Evolutionary conservation across 2,329 filamentous ascomycete species (phyloP).

Genomic region (Periconia digitata): DNA sequence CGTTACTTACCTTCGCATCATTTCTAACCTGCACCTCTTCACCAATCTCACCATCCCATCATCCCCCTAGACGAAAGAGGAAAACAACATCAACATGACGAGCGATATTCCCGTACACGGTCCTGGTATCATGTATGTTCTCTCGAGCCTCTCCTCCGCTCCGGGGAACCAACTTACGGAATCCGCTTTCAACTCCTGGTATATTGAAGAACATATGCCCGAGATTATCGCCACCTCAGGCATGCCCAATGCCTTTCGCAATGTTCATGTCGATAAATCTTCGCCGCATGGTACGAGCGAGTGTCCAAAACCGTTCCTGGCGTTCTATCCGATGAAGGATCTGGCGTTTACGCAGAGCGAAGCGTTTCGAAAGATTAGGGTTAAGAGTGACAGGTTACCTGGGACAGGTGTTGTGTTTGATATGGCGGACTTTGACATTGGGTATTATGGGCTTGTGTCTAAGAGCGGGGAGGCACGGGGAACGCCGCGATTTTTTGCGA

Average conservation of each 20-base stretch:
- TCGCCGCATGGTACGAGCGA: conserved; percentile 9
- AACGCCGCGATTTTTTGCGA: conserved; percentile 10
- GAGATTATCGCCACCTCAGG: conserved; percentile 40
- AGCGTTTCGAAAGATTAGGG: conserved; percentile 38
- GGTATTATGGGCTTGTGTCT: conserved; percentile 20
- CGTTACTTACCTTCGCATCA: too few relatives aligned
- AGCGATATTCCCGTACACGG: too few relatives aligned
- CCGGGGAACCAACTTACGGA: conserved; percentile 31
- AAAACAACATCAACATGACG: too few relatives aligned
- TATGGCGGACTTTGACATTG: conserved; percentile 33
- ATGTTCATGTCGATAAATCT: conserved; percentile 26
- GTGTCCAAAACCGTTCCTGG: conserved; percentile 37
- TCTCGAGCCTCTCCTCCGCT: conserved; percentile 25
- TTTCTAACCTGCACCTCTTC: too few relatives aligned
- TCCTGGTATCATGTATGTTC: conserved; percentile 36
- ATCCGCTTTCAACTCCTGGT: conserved; percentile 40
- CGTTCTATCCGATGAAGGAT: conserved; percentile 42
- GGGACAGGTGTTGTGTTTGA: conserved; percentile 29
- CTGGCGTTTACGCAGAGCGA: conserved; percentile 37
- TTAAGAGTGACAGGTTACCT: conserved; percentile 36
- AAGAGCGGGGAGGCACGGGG: conserved; percentile 16
- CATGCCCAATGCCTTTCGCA: conserved; percentile 39
- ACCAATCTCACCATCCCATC: too few relatives aligned
- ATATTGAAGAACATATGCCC: conserved; percentile 45
- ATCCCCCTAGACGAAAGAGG: too few relatives aligned